Evolutionary conservation across 208 protist genomes (phyloP), one percentile per base, ranked within the genome.

Genomic region (Leishmania tropica): DNA sequence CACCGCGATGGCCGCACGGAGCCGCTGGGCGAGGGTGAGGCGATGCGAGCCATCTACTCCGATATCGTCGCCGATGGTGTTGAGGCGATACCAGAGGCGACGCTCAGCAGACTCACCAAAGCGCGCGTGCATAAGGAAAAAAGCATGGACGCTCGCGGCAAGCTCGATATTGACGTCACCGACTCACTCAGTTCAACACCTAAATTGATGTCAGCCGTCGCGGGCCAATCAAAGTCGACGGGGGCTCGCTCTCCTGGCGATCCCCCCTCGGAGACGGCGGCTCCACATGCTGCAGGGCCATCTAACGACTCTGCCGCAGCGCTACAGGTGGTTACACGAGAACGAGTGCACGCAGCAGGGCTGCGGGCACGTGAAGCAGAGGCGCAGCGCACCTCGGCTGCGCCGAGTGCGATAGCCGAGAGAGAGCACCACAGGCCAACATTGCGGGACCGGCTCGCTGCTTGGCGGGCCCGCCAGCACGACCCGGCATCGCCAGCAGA

Each of bases 381-480:
- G 40, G 70, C 8, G 40, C 51, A 67, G n/a, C 2, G 47, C 70
- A 45, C 17, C 78, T 5, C 47, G 17, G 17, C 24, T 40, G 35
- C n/a, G 45, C 45, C 45, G 53, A 65, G 53, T 35, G n/a, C 75
- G 40, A 5, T 21, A 35, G 53, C 54, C 31, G 53, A 62, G 56
- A 19, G 13, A 19, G 42, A 51, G 17, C 19, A 35, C 11, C 80
- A 51, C 45, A 47, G 8, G 28, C 45, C 42, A 53, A 82, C 74
- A 62, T 28, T 94, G 58, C 85, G 83, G 40, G 79, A 86, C n/a
- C 83, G 87, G 45, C 75, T 94, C 40, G 90, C 90, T 35, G 75
- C 86, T 37, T 94, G 87, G 87, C 84, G 90, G 28, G 87, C 87
- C 8, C 87, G 85, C 31, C 81, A 87, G 65, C 79, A 75, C 53